These are phyloP conservation scores for Carex cristatella DNA, from an alignment of 176 grass and related monocot species.

Conservation along the genomic window DNA sequence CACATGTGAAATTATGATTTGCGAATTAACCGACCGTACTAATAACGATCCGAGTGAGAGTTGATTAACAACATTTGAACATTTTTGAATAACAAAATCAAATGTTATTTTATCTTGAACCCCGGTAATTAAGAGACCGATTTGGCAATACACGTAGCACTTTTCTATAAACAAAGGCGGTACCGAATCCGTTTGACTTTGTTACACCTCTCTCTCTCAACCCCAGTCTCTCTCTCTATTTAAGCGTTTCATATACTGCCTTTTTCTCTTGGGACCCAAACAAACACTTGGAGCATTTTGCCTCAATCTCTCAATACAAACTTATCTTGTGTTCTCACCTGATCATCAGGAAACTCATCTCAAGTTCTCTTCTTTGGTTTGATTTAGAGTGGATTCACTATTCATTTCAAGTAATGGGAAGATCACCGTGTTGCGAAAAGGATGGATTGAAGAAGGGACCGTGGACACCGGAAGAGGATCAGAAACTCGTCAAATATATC, in stretches of 20 bases:
- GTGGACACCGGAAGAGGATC: conserved; percentile 87
- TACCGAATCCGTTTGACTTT: conserved; percentile 91
- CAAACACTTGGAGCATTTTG: conserved; percentile 3
- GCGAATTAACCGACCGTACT: neutral
- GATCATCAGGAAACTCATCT: conserved; percentile 4
- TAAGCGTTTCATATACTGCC: conserved; percentile 37
- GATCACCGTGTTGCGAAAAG: conserved; percentile 88
- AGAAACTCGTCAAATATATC: conserved; percentile 91
- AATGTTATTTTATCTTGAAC: conserved; percentile 13
- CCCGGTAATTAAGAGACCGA: neutral
- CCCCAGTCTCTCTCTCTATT: conserved; percentile 33
- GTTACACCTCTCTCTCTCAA: neutral
- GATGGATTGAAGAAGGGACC: conserved; percentile 86
- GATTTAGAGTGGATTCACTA: neutral
- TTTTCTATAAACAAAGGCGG: conserved; percentile 59
- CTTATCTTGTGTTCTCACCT: neutral
- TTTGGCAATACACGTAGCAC: conserved; percentile 56
- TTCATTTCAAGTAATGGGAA: conserved; percentile 38
- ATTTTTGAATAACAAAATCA: neutral
- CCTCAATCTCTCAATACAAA: neutral
- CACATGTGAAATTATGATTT: neutral
- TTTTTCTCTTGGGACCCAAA: conserved; percentile 20
- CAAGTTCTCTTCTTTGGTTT: conserved; percentile 4
- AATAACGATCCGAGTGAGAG: neutral
- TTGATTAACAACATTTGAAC: conserved; percentile 14